Evolutionary conservation across 345 rosid species (phyloP).

Genomic region (Gossypium sturtianum): DNA sequence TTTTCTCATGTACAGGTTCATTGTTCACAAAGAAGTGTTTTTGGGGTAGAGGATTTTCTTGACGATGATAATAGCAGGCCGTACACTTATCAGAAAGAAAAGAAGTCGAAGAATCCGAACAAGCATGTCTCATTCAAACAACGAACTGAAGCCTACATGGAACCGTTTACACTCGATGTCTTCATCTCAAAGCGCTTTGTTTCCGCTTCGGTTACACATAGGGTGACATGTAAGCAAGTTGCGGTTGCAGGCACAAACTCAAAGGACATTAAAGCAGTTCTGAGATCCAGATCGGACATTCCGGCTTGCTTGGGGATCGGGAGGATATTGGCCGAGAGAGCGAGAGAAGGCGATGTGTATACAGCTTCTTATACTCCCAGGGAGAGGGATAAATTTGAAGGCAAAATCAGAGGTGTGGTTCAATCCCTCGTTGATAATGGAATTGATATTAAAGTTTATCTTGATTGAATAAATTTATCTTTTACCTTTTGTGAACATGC

Average conservation of each 20-base stretch:
- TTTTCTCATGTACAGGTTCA: constrained; percentile 30
- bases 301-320: constrained; percentile 86
- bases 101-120: constrained; percentile 68
- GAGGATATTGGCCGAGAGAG: constrained; percentile 66
- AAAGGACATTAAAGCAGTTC: constrained; percentile 78
- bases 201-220: constrained; percentile 81
- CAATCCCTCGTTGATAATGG: constrained; percentile 83
- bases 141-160: constrained; percentile 74
- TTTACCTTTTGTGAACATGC: too few species aligned
- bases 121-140: constrained; percentile 83
- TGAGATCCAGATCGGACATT: constrained; percentile 69
- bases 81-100: constrained; percentile 78
- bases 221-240: constrained; percentile 83
- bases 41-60: constrained; percentile 88
- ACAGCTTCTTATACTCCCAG: constrained; percentile 79
- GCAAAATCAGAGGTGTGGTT: constrained; percentile 90
- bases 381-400: constrained; percentile 91
- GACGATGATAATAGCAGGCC: constrained; percentile 90
- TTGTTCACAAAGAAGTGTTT: constrained; percentile 77
- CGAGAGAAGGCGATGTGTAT: constrained; percentile 80
- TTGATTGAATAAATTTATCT: constrained; percentile 34
- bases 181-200: constrained; percentile 90
- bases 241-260: constrained; percentile 97
- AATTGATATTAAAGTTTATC: constrained; percentile 71
- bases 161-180: constrained; percentile 84